Evolutionary conservation across 768 basidiomycete species (phyloP), one percentile per base, ranked within the genome.

Genomic region (Paxillus involutus): DNA sequence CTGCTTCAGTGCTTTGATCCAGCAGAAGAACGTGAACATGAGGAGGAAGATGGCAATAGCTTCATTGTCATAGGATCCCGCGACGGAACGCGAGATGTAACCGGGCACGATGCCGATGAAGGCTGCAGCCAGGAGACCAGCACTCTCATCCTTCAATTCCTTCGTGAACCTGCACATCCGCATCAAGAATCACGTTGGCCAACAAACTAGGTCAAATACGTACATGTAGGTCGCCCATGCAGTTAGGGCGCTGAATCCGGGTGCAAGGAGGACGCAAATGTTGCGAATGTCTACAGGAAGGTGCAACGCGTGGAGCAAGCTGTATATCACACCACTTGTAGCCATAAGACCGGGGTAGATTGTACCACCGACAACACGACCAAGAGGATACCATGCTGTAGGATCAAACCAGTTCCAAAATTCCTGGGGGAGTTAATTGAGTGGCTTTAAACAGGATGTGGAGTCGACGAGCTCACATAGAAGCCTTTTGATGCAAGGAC

Each of bases 391-490:
- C 97, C 97, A 99, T 61, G 96, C 96, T 4, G 96, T 97, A 19
- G 95, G 95, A 73, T 99, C 97, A 69, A 99, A 99, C 97, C 97
- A 99, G 68, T 99, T 99, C 97, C 97, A 99, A 75, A 99, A 98
- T 85, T 91, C 96, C 94, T 97, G 58, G 14, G 50, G 6, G 14
- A 51, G 6, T 33, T n/a, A 42, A 49, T 42, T 61, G 41, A 62
- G 50, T 26, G 44, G 57, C 10, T 5, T 19, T 50, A 44, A 47
- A 29, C 33, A 19, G n/a, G 8, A 50, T 5, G 16, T 4, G n/a
- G 6, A 17, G 45, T 35, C 9, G 19, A 32, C 32, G 6, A 2
- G 75, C 91, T 53, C 59, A 96, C 95, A 78, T 98, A 95, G 76
- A 99, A 98, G 16, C 97, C 97, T 63, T 98, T 80, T 11, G 90